Conservation (phyloP, 345 rosid species). For the Gossypium ekmanianum region DNA sequence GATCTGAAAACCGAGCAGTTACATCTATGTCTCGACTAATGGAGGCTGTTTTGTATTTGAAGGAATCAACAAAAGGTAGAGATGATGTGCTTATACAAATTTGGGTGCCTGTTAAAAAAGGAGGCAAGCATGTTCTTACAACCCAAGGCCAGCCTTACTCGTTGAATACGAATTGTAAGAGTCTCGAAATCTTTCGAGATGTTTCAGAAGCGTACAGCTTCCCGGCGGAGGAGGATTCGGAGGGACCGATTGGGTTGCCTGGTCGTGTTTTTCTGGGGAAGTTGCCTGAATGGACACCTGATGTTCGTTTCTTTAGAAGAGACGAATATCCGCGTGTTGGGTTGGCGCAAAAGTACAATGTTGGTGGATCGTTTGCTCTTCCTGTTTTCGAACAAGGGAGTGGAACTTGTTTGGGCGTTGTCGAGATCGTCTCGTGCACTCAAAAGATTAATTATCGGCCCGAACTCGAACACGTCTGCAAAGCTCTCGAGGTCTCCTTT, state of each 20-base stretch:
- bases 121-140: slow-evolving; percentile 60
- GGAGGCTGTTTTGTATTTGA: slow-evolving; percentile 46
- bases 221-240: slow-evolving; percentile 59
- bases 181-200: slow-evolving; percentile 60
- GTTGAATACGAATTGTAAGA: slow-evolving; percentile 43
- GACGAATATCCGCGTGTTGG: slow-evolving; percentile 69
- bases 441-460: slow-evolving; percentile 58
- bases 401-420: slow-evolving; percentile 77
- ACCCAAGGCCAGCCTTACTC: slow-evolving; percentile 70
- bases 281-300: slow-evolving; percentile 95
- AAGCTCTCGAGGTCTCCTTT: slow-evolving; percentile 82
- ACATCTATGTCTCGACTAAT: slow-evolving; percentile 41
- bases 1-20: slow-evolving; percentile 23
- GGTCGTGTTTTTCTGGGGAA: slow-evolving; percentile 74
- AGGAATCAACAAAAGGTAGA: slow-evolving; percentile 45
- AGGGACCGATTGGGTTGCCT: slow-evolving; percentile 61
- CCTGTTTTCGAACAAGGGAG: slow-evolving; percentile 76
- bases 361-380: slow-evolving; percentile 79
- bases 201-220: slow-evolving; percentile 62
- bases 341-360: slow-evolving; percentile 57
- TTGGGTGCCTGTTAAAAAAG: slow-evolving; percentile 77
- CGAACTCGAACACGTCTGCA: slow-evolving; percentile 71
- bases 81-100: slow-evolving; percentile 73
- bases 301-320: slow-evolving; percentile 68
- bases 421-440: slow-evolving; percentile 75